Conservation (phyloP, 2,329 filamentous ascomycete genomes). For the Nigrospora osmanthi region DNA sequence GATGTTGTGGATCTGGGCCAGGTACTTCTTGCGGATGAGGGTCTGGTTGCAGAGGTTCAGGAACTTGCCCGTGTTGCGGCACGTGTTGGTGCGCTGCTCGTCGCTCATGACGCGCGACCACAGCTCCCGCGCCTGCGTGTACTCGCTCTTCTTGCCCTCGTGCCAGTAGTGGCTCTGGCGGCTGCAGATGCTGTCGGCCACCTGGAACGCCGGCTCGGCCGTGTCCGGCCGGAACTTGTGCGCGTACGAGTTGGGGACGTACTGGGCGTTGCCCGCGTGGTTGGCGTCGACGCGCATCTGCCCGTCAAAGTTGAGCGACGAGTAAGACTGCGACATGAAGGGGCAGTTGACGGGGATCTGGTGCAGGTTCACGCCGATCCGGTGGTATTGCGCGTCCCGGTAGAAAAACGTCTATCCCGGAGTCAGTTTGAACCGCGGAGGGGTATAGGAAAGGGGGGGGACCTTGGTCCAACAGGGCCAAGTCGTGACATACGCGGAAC, state of each 20-base stretch:
- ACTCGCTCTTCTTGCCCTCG: conserved; percentile 43
- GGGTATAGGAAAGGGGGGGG: conserved; percentile 27
- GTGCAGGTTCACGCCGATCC: conserved; percentile 42
- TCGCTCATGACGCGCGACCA: conserved; percentile 40
- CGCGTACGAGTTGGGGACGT: conserved; percentile 41
- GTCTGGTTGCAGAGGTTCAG: conserved; percentile 19
- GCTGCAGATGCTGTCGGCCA: conserved; percentile 39
- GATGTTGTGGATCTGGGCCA: conserved; percentile 34
- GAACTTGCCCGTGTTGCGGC: conserved; percentile 38
- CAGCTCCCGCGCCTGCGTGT: conserved; percentile 40
- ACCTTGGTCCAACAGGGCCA: too few relatives aligned
- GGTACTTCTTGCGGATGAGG: conserved; percentile 30
- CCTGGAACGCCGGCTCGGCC: conserved; percentile 39
- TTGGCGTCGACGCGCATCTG: conserved; percentile 39
- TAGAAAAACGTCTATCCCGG: conserved; percentile 35
- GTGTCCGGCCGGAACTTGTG: conserved; percentile 43
- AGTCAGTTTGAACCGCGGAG: conserved; percentile 23
- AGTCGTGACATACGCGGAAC: too few relatives aligned
- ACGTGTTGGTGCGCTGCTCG: conserved; percentile 32
- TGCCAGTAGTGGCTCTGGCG: conserved; percentile 47
- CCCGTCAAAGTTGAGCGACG: conserved; percentile 41
- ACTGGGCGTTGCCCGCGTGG: conserved; percentile 37
- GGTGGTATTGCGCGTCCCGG: conserved; percentile 40
- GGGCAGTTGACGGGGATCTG: conserved; percentile 34
- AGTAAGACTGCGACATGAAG: conserved; percentile 33